Evolutionary conservation across 2,329 filamentous ascomycete genomes (phyloP).

Genomic region (Annulohypoxylon truncatum): DNA sequence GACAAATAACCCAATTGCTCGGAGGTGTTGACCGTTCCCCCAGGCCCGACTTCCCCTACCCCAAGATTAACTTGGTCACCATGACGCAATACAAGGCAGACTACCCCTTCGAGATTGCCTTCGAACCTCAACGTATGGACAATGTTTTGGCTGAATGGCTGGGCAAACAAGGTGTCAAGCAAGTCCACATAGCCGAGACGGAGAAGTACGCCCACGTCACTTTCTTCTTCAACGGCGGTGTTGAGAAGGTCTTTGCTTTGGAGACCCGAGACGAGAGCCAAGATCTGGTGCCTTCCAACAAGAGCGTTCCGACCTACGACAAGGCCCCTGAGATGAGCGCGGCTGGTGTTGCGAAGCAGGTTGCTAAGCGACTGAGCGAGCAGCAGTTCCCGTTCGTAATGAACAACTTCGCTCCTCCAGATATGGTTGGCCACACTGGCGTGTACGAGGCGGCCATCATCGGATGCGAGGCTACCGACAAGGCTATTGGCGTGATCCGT

Average conservation of each 20-base stretch:
- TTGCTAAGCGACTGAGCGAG: conserved; percentile 85
- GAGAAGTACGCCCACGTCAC: conserved; percentile 99
- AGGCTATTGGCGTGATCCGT: conserved; percentile 91
- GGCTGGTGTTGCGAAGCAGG: conserved; percentile 87
- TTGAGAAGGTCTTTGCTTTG: conserved; percentile 93
- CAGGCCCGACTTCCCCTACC: conserved; percentile 90
- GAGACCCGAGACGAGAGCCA: conserved; percentile 88
- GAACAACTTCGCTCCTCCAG: conserved; percentile 99
- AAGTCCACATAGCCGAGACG: conserved; percentile 97
- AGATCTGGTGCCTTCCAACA: conserved; percentile 87
- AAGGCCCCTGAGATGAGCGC: conserved; percentile 96
- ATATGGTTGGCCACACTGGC: conserved; percentile 99
- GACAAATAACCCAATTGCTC: conserved; percentile 94
- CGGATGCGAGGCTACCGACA: conserved; percentile 87
- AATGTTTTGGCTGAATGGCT: conserved; percentile 99
- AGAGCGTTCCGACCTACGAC: conserved; percentile 92
- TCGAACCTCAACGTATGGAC: conserved; percentile 94
- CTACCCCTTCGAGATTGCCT: conserved; percentile 92
- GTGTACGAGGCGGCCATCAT: conserved; percentile 94
- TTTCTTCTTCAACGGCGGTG: conserved; percentile 99
- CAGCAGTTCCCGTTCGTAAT: conserved; percentile 95
- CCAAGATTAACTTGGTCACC: conserved; percentile 90
- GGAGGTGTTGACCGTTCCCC: conserved; percentile 93
- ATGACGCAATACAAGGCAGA: conserved; percentile 99
- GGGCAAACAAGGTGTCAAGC: conserved; percentile 86